Base-by-base conservation (phyloP, 176 grass and related monocot species). In the barley (Hordeum vulgare) region DNA sequence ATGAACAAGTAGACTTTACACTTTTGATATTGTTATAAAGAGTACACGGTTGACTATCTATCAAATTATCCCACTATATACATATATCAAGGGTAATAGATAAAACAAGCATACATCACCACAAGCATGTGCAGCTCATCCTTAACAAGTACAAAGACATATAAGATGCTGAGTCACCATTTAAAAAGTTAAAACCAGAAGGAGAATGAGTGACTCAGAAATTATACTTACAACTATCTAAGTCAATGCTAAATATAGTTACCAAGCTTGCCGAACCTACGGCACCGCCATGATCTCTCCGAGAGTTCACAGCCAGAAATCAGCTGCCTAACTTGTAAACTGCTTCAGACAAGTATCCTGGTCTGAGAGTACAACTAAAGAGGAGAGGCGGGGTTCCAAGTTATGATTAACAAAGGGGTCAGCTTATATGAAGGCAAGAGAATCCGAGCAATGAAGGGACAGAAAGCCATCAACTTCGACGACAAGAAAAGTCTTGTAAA, bases 391-490 rank as follows among this genome's bases (percentile, higher is more conserved):
- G 39, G 33, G 45, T 56, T 85, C 17, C 56, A 57, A 72, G 77
- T 53, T n/a, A 25, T 8, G 61, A 71, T 51, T 68, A 36, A 76
- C 20, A 53, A 85, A 54, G 24, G 53, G 33, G 88, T 7, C 63
- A 82, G 27, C 66, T 78, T 90, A 86, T 78, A 74, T 66, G 44
- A 60, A 86, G 39, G 80, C 17, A 86, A 45, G 67, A 57, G 47
- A 53, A 37, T 78, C 36, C 6, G 3, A 26, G 21, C 67, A 78
- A 72, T 21, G 37, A 36, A 74, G 8, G 68, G 79, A 51, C 56
- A 78, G 72, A 45, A 78, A 77, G 57, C 64, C 78, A 72, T 57
- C 65, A 66, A 65, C 21, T 72, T 59, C 4, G 33, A 33, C 7
- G 66, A 27, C 25, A 51, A 74, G 7, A 74, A 44, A 28, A 3